Base-by-base conservation (phyloP, 208 protist genomes). In the Trypanosoma cruzi region DNA sequence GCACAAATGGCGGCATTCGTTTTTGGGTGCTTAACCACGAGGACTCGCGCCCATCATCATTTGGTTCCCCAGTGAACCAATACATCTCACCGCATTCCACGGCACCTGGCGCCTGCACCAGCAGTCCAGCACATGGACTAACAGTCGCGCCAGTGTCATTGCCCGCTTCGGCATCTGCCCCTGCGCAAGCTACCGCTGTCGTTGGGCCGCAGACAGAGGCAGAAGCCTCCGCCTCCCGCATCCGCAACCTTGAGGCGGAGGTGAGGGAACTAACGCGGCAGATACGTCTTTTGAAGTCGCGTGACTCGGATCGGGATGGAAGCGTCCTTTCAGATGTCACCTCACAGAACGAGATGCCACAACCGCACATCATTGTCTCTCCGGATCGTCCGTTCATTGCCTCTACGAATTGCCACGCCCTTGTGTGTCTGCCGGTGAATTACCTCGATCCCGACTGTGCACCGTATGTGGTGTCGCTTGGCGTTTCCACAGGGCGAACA, bases 381-480 rank as follows among this genome's bases (percentile, higher is more conserved):
- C 56, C 52, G 2, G 69, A 71, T 24, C 26, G 52, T 14, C 68
- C 69, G 8, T 48, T 75, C 16, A 53, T 77, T 52, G 75, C 75
- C 29, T 79, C 74, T 5, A 75, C 74, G 4, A 50, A 36, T 16
- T 73, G 63, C 49, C 59, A 72, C n/a, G 26, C 68, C 1, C 56
- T 75, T 37, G 60, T 80, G 1, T 70, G 54, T 44, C 46, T 80
- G 14, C 69, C 68, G 18, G 68, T 80, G 28, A 80, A 57, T 49
- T 77, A 69, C 26, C 58, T 80, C 18, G 75, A 80, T 64, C 75
- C 75, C 7, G 62, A 76, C 37, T 80, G 68, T 64, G 75, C 75
- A 28, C 75, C 75, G 1, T 80, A 80, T 52, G 68, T 75, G 22
- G 63, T 80, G 11, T 70, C 65, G 13, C 68, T 80, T 18, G 70